Evolutionary conservation across 805 yeast genomes (phyloP), one percentile per base, ranked within the genome.

Genomic region (Starmerella vitae): DNA sequence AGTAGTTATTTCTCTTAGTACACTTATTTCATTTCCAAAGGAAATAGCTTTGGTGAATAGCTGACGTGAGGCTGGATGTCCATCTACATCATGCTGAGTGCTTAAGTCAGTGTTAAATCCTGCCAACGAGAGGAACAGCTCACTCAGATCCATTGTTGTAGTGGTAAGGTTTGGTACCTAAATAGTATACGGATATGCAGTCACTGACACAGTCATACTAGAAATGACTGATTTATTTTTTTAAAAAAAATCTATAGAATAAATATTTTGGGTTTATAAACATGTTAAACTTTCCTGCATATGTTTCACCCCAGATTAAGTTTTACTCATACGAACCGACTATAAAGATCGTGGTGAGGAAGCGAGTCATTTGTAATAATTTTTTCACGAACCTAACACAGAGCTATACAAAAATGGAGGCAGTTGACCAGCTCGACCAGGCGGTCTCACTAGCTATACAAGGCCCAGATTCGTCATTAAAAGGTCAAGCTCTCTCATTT

Each of bases 361-460:
- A 22, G 26, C 12, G 7, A 22, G 26, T 7, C 12, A 22, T 27
- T 27, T 27, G 30, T 27, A n/a, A 30, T 30, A 15, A 17, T 30
- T 30, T 15, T 30, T 30, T 18, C 14, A 27, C 13, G 14, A 27
- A 30, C 21, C 21, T 6, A 30, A 5, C 15, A 30, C 33, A 15
- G 10, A n/a, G n/a, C n/a, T n/a, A n/a, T 37, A 26, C 28, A 14
- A 13, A 28, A 20, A 42, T 42, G 43, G 47, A 43, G 28, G 44
- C 47, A 28, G 42, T 22, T n/a, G 54, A 50, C 44, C 93, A 85
- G 65, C 78, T 86, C 52, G 83, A 73, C 58, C 91, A 83, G 62
- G 95, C 94, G 30, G 91, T 86, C 34, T 76, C 73, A 46, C 74
- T 84, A 46, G 94, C 94, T 6, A 70, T 80, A 38, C 74, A 75